These are phyloP conservation scores for Nannizziopsis arthrosporioides DNA, from an alignment of 2,329 filamentous ascomycete genomes.

Conservation along the genomic window DNA sequence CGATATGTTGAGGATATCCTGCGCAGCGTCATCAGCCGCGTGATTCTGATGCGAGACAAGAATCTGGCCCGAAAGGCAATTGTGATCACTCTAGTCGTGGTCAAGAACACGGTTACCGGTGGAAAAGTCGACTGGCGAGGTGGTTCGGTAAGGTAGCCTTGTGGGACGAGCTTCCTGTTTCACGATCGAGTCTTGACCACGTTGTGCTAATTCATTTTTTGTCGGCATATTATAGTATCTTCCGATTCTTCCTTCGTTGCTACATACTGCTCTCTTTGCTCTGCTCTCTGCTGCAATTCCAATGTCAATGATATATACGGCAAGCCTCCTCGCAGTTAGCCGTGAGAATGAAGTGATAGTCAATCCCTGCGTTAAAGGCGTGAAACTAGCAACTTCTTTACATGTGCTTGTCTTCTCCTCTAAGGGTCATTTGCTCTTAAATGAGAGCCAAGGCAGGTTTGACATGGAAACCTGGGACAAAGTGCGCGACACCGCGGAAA, in stretches of 20 bases:
- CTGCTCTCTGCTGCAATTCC: slow-evolving; percentile 75
- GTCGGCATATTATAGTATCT: slow-evolving; percentile 49
- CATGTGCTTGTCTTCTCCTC: slow-evolving; percentile 81
- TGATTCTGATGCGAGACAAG: slow-evolving; percentile 35
- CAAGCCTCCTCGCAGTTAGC: slow-evolving; percentile 52
- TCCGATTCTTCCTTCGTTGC: slow-evolving; percentile 63
- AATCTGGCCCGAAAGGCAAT: slow-evolving; percentile 33
- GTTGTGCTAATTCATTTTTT: slow-evolving; percentile 4
- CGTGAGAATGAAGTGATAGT: slow-evolving; percentile 35
- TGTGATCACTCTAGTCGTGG: slow-evolving; percentile 33
- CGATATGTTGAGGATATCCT: slow-evolving; percentile 61
- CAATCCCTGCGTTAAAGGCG: slow-evolving; percentile 53
- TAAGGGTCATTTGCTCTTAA: slow-evolving; percentile 58
- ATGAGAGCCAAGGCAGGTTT: slow-evolving; percentile 73
- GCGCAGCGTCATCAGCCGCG: slow-evolving; percentile 26
- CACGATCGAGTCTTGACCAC: neutral
- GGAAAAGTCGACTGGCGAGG: slow-evolving; percentile 25
- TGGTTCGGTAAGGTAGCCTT: slow-evolving; percentile 25
- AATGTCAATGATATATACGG: slow-evolving; percentile 58
- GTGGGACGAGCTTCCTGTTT: neutral
- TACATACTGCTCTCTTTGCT: slow-evolving; percentile 67
- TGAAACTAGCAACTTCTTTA: slow-evolving; percentile 54
- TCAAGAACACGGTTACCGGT: slow-evolving; percentile 26
- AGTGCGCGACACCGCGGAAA: slow-evolving; percentile 53
- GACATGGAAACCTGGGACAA: slow-evolving; percentile 63